Evolutionary conservation across 2,329 filamentous ascomycete genomes (phyloP).

Genomic region (Trichoderma aggressivum): DNA sequence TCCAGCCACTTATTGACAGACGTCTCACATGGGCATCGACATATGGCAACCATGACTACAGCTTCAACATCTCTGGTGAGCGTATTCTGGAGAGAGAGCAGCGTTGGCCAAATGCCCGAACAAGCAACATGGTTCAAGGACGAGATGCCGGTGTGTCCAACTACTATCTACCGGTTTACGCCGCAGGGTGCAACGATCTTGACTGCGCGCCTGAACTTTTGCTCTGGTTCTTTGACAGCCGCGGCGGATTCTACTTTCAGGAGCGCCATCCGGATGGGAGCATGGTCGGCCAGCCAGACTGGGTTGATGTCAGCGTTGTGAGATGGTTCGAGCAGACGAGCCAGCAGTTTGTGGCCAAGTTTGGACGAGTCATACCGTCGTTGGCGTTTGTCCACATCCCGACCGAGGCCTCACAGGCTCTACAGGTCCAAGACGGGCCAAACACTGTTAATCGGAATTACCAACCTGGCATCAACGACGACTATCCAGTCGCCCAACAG

Average conservation of each 20-base stretch:
- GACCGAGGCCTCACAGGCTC: slow-evolving; percentile 39
- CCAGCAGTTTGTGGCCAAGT: slow-evolving; percentile 28
- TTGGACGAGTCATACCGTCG: slow-evolving; percentile 40
- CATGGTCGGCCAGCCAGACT: slow-evolving; percentile 38
- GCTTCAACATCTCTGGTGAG: slow-evolving; percentile 53
- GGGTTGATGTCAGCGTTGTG: slow-evolving; percentile 45
- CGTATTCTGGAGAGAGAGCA: slow-evolving; percentile 43
- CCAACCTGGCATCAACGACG: slow-evolving; percentile 46
- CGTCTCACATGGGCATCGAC: slow-evolving; percentile 62
- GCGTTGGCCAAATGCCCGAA: slow-evolving; percentile 38
- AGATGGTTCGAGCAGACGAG: slow-evolving; percentile 42
- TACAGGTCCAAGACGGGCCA: slow-evolving; percentile 33
- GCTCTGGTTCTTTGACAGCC: slow-evolving; percentile 71
- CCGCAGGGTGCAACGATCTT: slow-evolving; percentile 31
- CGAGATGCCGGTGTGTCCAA: slow-evolving; percentile 42
- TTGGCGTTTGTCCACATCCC: slow-evolving; percentile 50
- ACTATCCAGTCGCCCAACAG: slow-evolving; percentile 40
- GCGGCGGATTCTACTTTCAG: slow-evolving; percentile 54
- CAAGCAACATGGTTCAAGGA: slow-evolving; percentile 38
- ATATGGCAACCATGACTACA: slow-evolving; percentile 68
- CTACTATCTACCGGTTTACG: slow-evolving; percentile 46
- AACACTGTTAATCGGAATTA: slow-evolving; percentile 33
- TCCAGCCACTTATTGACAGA: slow-evolving; percentile 54
- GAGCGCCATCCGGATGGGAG: slow-evolving; percentile 30
- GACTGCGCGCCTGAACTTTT: slow-evolving; percentile 43